Conservation (phyloP, 2,329 filamentous ascomycete species). For the Amylocarpus encephaloides region DNA sequence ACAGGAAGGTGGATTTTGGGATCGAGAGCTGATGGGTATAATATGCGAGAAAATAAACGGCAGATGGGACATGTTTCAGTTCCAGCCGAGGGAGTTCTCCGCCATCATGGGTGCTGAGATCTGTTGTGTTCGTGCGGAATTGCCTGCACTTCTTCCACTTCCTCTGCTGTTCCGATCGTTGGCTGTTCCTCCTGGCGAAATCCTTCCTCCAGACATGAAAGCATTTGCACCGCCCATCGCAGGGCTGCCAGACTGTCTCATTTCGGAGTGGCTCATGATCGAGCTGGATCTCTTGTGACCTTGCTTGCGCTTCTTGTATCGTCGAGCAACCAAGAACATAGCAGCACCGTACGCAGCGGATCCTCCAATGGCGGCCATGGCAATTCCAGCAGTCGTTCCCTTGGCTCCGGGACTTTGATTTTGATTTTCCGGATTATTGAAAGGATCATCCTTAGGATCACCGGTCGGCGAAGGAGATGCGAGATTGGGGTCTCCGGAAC, state of each 20-base stretch:
- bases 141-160: constrained; percentile 38
- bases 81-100: constrained; percentile 73
- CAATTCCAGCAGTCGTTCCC: constrained; percentile 60
- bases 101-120: constrained; percentile 71
- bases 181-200: constrained; percentile 31
- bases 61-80: constrained; percentile 35
- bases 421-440: constrained; percentile 32
- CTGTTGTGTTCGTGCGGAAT: constrained; percentile 53
- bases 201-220: constrained; percentile 33
- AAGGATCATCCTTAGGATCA: constrained; percentile 32
- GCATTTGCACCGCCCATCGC: constrained; percentile 46
- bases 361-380: constrained; percentile 56
- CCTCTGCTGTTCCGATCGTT: constrained; percentile 49
- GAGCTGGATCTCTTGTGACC: constrained; percentile 58
- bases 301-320: constrained; percentile 61
- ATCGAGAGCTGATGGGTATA: not conserved
- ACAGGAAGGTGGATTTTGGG: constrained; percentile 17
- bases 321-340: constrained; percentile 68
- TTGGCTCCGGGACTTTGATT: constrained; percentile 49
- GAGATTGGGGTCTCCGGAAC: constrained; percentile 32
- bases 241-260: constrained; percentile 37
- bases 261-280: constrained; percentile 43
- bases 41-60: not conserved
- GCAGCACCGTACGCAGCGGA: constrained; percentile 67
- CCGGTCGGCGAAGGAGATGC: constrained; percentile 31